Percentiles rank a stretch among this genome's conserved stretches.
These are phyloP conservation scores for Venturia oleaginea DNA, from an alignment of 2,329 filamentous ascomycete species.

Conservation along the genomic window DNA sequence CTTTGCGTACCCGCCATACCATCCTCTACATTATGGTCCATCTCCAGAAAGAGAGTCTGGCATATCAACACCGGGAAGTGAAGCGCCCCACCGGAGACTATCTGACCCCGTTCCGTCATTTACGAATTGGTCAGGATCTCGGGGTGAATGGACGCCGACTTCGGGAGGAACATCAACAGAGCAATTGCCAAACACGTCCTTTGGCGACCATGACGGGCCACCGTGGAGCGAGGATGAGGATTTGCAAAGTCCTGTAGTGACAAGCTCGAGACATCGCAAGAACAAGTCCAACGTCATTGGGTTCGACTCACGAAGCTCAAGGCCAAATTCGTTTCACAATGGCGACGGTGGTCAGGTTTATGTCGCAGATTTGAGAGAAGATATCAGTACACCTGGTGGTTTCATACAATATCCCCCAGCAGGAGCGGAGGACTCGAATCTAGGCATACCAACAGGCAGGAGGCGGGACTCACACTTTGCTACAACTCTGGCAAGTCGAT, in stretches of 20 bases:
- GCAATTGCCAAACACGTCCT: slow-evolving; percentile 72
- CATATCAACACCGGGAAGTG: slow-evolving; percentile 76
- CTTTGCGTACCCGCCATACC: slow-evolving; percentile 77
- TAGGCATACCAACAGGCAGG: slow-evolving; percentile 21
- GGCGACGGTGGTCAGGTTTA: slow-evolving; percentile 67
- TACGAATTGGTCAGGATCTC: slow-evolving; percentile 51
- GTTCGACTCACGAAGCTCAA: slow-evolving; percentile 30
- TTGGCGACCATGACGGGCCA: slow-evolving; percentile 64
- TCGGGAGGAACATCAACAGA: slow-evolving; percentile 35
- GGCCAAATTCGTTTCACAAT: slow-evolving; percentile 32
- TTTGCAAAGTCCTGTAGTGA: slow-evolving; percentile 77
- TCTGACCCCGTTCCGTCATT: slow-evolving; percentile 64
- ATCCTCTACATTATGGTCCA: slow-evolving; percentile 92
- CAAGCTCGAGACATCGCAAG: slow-evolving; percentile 76
- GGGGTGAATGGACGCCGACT: slow-evolving; percentile 2
- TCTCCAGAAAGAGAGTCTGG: slow-evolving; percentile 68
- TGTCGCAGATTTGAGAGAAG: slow-evolving; percentile 56
- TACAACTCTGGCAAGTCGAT: slow-evolving; percentile 34
- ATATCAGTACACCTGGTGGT: slow-evolving; percentile 64
- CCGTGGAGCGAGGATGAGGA: slow-evolving; percentile 96
- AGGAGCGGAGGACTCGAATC: slow-evolving; percentile 16
- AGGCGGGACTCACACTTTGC: slow-evolving; percentile 48
- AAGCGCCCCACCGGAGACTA: slow-evolving; percentile 61
- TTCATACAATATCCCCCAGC: slow-evolving; percentile 65
- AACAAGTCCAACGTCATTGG: slow-evolving; percentile 47